These are phyloP conservation scores for Cercospora zeina DNA, from an alignment of 2,329 filamentous ascomycete genomes.

Conservation along the genomic window DNA sequence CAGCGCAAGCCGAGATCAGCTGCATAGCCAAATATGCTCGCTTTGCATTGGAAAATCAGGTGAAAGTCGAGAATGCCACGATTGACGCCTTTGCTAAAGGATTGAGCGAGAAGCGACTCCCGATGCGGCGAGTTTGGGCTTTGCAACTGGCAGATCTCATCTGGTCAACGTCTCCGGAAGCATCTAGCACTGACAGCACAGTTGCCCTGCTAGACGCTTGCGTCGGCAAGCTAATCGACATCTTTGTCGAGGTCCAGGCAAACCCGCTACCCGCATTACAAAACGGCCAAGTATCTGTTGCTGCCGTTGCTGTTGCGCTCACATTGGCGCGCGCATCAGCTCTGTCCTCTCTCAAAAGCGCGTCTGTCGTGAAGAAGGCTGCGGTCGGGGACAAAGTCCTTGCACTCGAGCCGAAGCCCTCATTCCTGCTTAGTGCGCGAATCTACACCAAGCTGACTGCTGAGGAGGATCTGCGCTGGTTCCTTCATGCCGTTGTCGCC, in stretches of 20 bases:
- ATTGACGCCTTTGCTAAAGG: constrained; percentile 77
- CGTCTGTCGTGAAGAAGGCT: constrained; percentile 61
- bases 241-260: constrained; percentile 73
- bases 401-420: constrained; percentile 73
- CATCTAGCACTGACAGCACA: constrained; percentile 52
- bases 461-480: constrained; percentile 78
- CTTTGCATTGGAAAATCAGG: constrained; percentile 61
- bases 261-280: constrained; percentile 80
- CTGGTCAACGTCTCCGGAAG: constrained; percentile 55
- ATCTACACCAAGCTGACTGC: constrained; percentile 77
- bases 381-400: constrained; percentile 66
- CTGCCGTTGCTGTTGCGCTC: constrained; percentile 71
- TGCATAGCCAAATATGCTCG: constrained; percentile 67
- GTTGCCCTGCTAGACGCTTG: constrained; percentile 52
- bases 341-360: constrained; percentile 56
- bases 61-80: constrained; percentile 64
- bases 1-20: constrained; percentile 72
- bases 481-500: constrained; percentile 67
- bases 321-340: constrained; percentile 56
- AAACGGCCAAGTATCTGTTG: constrained; percentile 76
- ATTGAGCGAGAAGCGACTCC: constrained; percentile 77
- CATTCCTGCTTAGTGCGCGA: constrained; percentile 80
- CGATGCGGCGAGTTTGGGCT: constrained; percentile 77
- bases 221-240: constrained; percentile 61
- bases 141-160: constrained; percentile 71